Conservation (phyloP, 2,329 filamentous ascomycete genomes). For the Phialocephala subalpina region DNA sequence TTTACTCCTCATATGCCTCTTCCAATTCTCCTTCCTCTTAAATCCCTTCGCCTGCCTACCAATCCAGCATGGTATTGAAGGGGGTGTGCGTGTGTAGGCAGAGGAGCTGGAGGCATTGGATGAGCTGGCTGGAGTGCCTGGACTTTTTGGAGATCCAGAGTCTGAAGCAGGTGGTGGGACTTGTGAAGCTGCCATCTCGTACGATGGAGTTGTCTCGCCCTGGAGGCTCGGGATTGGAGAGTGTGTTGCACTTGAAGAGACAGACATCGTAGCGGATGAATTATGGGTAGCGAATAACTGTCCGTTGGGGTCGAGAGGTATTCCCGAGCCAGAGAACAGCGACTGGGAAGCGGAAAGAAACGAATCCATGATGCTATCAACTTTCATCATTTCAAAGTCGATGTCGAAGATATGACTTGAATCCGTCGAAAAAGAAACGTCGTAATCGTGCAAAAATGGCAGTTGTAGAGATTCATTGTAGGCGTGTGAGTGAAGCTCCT, state of each 20-base stretch:
- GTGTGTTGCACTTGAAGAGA: neutral
- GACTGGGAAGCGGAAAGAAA: neutral
- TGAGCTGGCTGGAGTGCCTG: neutral
- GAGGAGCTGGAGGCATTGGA: neutral
- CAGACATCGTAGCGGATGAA: neutral
- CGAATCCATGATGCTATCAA: neutral
- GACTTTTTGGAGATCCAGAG: neutral
- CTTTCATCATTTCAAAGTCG: neutral
- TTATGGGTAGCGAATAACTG: neutral
- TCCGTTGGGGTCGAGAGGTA: neutral
- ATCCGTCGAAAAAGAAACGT: neutral
- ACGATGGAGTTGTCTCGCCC: neutral
- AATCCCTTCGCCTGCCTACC: neutral
- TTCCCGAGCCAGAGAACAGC: neutral
- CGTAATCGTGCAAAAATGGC: neutral
- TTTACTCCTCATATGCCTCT: conserved; percentile 17
- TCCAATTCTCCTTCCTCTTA: conserved; percentile 19
- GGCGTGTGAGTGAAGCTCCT: neutral
- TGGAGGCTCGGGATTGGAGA: no score
- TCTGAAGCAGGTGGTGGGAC: neutral
- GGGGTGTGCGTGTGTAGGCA: neutral
- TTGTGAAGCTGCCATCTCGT: neutral
- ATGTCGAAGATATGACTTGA: neutral
- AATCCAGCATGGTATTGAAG: neutral
- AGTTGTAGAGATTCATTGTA: neutral